Evolutionary conservation across 176 grass and related monocot genomes (phyloP).

Genomic region (Raddia guianensis): DNA sequence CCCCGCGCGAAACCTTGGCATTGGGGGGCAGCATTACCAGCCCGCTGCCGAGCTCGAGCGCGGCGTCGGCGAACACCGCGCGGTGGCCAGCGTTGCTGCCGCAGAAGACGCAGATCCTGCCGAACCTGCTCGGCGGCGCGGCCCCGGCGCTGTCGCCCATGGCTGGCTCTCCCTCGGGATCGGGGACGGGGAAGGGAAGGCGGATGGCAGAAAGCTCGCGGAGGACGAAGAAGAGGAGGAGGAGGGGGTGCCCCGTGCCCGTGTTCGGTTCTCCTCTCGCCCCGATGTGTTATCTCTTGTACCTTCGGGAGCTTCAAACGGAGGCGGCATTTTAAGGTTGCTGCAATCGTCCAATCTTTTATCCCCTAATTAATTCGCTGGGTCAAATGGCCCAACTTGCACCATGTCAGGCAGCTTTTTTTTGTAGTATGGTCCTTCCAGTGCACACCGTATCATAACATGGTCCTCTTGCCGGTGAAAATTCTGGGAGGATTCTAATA

Average conservation of each 20-base stretch:
- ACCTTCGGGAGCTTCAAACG: slow-evolving; percentile 45
- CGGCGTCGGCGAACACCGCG: slow-evolving; percentile 76
- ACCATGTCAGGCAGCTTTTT: neutral
- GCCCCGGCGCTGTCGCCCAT: slow-evolving; percentile 42
- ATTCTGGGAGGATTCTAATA: neutral
- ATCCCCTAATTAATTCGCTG: slow-evolving; percentile 25
- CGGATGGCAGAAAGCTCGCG: neutral
- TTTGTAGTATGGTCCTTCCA: neutral
- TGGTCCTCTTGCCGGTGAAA: neutral
- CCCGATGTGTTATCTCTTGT: slow-evolving; percentile 11
- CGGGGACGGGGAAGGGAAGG: slow-evolving; percentile 8
- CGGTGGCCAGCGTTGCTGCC: slow-evolving; percentile 91
- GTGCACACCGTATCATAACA: neutral
- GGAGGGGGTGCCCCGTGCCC: neutral
- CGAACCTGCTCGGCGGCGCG: slow-evolving; percentile 56
- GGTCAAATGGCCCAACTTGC: slow-evolving; percentile 37
- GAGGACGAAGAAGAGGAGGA: slow-evolving; percentile 13
- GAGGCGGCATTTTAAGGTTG: slow-evolving; percentile 46
- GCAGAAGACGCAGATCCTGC: slow-evolving; percentile 96
- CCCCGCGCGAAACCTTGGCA: neutral
- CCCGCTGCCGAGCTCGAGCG: slow-evolving; percentile 82
- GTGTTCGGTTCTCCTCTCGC: slow-evolving; percentile 19
- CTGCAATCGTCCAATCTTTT: slow-evolving; percentile 29
- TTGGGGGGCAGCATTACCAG: slow-evolving; percentile 56
- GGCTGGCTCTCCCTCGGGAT: neutral